Evolutionary conservation across 2,329 filamentous ascomycete genomes (phyloP).

Genomic region (Aureobasidium sp.): DNA sequence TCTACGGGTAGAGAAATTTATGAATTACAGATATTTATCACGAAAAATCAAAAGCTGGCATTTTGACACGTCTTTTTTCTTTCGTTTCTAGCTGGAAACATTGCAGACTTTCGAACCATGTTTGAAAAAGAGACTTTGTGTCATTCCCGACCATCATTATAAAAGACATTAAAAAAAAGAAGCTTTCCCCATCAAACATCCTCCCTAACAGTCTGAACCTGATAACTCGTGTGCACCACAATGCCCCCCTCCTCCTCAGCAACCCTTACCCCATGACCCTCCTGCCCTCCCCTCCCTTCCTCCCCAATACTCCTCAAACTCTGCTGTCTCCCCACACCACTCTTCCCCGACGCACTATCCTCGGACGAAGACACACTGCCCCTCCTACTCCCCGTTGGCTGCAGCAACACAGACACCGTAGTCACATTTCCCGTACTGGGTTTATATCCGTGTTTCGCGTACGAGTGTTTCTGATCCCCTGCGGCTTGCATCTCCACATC

Average conservation of each 20-base stretch:
- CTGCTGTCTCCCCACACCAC: background rate
- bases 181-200: too few species aligned
- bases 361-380: background rate
- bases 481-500: background rate
- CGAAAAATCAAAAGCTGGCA: background rate
- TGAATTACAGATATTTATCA: background rate
- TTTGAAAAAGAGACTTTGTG: too few species aligned
- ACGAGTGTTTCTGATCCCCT: background rate
- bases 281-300: background rate
- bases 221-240: slow-evolving; percentile 1
- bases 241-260: background rate
- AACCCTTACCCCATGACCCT: background rate
- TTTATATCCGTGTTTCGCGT: slow-evolving; percentile 4
- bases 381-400: background rate
- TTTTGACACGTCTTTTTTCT: too few species aligned
- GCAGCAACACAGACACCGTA: background rate
- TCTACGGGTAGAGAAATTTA: too few species aligned
- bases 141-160: too few species aligned
- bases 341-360: background rate
- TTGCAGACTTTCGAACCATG: too few species aligned
- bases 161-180: background rate
- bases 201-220: background rate
- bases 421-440: background rate
- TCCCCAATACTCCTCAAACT: background rate
- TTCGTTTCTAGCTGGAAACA: too few species aligned